These are phyloP conservation scores for Clonostachys sp. DNA, from an alignment of 2,329 filamentous ascomycete species.

Conservation along the genomic window DNA sequence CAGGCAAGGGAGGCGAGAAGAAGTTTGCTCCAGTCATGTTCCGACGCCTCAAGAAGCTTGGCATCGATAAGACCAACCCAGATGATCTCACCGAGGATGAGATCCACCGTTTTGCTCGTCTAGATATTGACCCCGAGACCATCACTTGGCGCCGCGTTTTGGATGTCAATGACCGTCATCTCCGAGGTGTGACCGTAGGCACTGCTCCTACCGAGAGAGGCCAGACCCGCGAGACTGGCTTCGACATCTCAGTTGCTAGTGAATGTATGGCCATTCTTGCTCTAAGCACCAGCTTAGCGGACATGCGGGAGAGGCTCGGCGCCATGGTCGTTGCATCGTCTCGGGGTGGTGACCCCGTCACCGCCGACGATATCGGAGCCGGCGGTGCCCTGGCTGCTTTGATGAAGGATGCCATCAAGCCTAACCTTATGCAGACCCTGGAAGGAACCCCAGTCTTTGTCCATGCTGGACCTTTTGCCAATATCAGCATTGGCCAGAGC, in stretches of 20 bases:
- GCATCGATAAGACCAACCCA: constrained; percentile 91
- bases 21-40: constrained; percentile 89
- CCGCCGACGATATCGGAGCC: constrained; percentile 90
- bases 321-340: constrained; percentile 95
- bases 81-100: constrained; percentile 88
- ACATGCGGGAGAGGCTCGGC: constrained; percentile 90
- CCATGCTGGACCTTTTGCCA: constrained; percentile 95
- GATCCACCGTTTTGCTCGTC: constrained; percentile 78
- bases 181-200: constrained; percentile 85
- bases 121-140: constrained; percentile 94
- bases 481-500: constrained; percentile 96
- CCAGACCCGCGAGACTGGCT: constrained; percentile 81
- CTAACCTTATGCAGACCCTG: constrained; percentile 96
- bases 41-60: constrained; percentile 88
- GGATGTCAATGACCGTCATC: constrained; percentile 94
- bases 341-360: constrained; percentile 80
- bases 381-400: constrained; percentile 89
- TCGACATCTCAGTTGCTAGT: constrained; percentile 96
- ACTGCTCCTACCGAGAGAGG: constrained; percentile 89
- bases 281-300: constrained; percentile 78
- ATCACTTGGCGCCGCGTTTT: constrained; percentile 96
- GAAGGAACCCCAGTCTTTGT: constrained; percentile 98
- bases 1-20: constrained; percentile 83
- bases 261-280: constrained; percentile 99
- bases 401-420: constrained; percentile 98